phyloP scores from a whole-genome alignment of 352 stramenopile species.

The Phytophthora parvispora region DNA sequence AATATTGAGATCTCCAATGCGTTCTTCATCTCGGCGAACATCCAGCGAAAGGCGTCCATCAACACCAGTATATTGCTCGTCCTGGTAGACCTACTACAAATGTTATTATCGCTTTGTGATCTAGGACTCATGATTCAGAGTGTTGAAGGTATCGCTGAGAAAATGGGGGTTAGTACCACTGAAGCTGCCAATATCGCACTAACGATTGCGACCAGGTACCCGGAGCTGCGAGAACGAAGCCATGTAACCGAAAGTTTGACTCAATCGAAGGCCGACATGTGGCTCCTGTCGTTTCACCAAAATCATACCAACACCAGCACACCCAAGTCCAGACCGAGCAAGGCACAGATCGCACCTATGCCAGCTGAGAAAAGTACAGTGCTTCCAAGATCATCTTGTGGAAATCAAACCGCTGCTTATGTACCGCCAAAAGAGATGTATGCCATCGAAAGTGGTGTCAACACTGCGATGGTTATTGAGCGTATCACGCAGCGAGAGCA shows the following conservation, averaged over 20 bases:
- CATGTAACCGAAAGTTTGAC: neutral
- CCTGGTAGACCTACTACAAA: conserved; percentile 36
- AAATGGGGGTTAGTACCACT: conserved; percentile 5
- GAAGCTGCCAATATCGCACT: conserved; percentile 11
- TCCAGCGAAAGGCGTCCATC: conserved; percentile 39
- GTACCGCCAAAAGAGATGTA: neutral
- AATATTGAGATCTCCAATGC: conserved; percentile 59
- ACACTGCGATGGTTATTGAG: neutral
- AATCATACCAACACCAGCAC: neutral
- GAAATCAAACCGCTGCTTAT: neutral
- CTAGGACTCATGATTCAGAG: conserved; percentile 22
- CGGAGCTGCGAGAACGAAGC: conserved; percentile 8
- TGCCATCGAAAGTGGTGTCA: neutral
- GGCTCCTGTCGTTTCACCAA: conserved; percentile 3
- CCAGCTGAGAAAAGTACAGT: neutral
- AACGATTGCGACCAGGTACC: conserved; percentile 8
- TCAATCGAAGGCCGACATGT: conserved; percentile 11
- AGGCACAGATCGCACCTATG: neutral
- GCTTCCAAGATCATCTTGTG: neutral
- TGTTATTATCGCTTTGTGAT: conserved; percentile 37
- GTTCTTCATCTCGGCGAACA: conserved; percentile 49
- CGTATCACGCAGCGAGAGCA: conserved; percentile 6
- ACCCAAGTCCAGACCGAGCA: neutral
- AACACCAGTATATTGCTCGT: conserved; percentile 39
- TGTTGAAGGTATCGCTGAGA: conserved; percentile 8